Base-by-base conservation (phyloP, 371 early-diverging fungal species). In the Blastocladiella emersonii region DNA sequence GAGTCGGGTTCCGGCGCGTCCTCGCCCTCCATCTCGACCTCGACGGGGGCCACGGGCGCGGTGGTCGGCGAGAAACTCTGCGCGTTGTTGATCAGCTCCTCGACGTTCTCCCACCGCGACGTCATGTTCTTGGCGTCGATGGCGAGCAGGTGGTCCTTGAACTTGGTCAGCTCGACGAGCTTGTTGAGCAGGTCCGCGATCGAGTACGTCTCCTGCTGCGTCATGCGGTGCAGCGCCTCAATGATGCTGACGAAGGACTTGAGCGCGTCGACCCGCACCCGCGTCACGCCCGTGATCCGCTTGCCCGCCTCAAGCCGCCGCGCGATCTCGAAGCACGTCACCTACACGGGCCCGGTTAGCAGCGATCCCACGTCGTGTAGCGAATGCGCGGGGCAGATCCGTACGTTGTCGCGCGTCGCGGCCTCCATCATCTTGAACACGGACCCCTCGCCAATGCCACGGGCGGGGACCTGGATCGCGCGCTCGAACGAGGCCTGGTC, bases 381-480 rank as follows among this genome's bases (percentile, higher is more conserved):
- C n/a, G n/a, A n/a, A n/a, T n/a, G n/a, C n/a, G n/a, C n/a, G n/a
- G n/a, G n/a, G n/a, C n/a, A n/a, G n/a, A n/a, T n/a, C n/a, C n/a
- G n/a, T n/a, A n/a, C n/a, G n/a, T n/a, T n/a, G n/a, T n/a, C n/a
- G n/a, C n/a, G n/a, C n/a, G n/a, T 41, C n/a, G 64, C 68, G 13
- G 66, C 34, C 0, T 27, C 59, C 23, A 56, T 57, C 21, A 84
- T 72, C 44, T 66, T 67, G 3, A 62, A 39, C 23, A 75, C 21
- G 0, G 68, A 67, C 1, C 64, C 76, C 21, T 74, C 73, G 1
- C 84, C 84, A 35, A 85, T 59, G 23, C 76, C 73, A 56, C 74
- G 66, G 34, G 69, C 76, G 0, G 81, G 73, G 30, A 73, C 75
- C 37, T 76, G 73, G 60, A 85, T 63, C 43, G 77, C 72, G 10